Evolutionary conservation across 2,329 filamentous ascomycete species (phyloP).

Genomic region (Clarireedia hainanense): DNA sequence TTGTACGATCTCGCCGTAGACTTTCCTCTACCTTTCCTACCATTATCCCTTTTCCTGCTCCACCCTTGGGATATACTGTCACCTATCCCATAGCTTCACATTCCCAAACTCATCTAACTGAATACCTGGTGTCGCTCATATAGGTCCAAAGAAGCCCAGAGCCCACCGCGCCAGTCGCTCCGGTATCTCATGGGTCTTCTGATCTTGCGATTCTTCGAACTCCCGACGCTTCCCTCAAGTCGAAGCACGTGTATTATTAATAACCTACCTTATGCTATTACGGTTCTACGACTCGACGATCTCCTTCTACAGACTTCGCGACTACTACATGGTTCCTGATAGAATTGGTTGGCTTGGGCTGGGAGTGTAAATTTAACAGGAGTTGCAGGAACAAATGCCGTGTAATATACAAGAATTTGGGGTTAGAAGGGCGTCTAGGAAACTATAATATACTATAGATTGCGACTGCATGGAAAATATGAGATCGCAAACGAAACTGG

Average conservation of each 20-base stretch:
- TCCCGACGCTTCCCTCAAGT: background rate
- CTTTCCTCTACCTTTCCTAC: background rate
- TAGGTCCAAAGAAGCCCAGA: slow-evolving; percentile 5
- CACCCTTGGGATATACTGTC: too few relatives aligned
- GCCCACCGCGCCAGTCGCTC: slow-evolving; percentile 2
- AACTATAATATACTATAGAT: too few relatives aligned
- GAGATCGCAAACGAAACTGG: too few relatives aligned
- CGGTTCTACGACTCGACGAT: background rate
- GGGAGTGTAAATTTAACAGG: background rate
- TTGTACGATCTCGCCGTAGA: background rate
- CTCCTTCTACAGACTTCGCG: background rate
- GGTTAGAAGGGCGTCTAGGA: too few relatives aligned
- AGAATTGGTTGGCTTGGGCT: background rate
- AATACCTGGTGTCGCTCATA: background rate
- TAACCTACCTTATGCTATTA: background rate
- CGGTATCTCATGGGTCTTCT: slow-evolving; percentile 2
- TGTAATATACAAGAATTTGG: too few relatives aligned
- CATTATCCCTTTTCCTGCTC: background rate
- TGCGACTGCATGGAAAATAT: too few relatives aligned
- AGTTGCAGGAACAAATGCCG: too few relatives aligned
- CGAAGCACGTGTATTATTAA: background rate
- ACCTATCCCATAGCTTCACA: background rate
- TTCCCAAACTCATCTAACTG: background rate
- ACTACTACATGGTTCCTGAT: background rate
- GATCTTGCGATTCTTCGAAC: background rate